Base-by-base conservation (phyloP, 352 stramenopile species). In the Phytopythium helicoides region DNA sequence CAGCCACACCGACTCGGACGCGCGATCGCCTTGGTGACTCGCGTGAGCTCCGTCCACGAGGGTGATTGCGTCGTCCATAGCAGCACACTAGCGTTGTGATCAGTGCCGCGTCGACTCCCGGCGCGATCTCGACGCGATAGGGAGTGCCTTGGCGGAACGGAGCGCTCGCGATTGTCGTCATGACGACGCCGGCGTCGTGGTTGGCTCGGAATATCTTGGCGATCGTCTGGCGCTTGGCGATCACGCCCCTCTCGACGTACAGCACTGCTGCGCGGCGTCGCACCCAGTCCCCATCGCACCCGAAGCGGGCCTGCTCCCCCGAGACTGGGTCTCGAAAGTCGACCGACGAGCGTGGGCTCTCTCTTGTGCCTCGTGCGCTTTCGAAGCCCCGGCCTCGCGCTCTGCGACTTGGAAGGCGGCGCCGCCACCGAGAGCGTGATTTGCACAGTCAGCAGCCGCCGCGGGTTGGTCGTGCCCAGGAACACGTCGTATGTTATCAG, bases 51-150 rank as follows among this genome's bases (percentile, higher is more conserved):
- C n/a, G n/a, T n/a, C n/a, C n/a, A n/a, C n/a, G n/a, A n/a, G 41
- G 21, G 21, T 14, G 41, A 48, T 71, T 12, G 61, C 62, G 40
- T 72, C 66, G 42, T 76, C 66, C 62, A 76, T 72, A 12, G 66
- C 66, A 3, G 62, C 62, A 33, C 66, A 76, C n/a, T n/a, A 72
- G 52, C 16, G 67, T 44, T 34, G 72, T 15, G 2, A 76, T 38
- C 11, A 76, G 48, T 6, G 66, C 62, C 48, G 68, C 54, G 47
- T 76, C 66, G 4, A 67, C 66, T 10, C 66, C 66, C 45, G 70
- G 64, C 6, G 66, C 66, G 31, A 58, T 64, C 52, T 76, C 66
- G 6, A 76, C 66, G 50, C 66, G 59, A 38, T 72, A 76, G 18
- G 25, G 44, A 35, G 58, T 58, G 39, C 56, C 47, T 22, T 37